Evolutionary conservation across 768 basidiomycete genomes (phyloP).

Genomic region (Agaricus bisporus): DNA sequence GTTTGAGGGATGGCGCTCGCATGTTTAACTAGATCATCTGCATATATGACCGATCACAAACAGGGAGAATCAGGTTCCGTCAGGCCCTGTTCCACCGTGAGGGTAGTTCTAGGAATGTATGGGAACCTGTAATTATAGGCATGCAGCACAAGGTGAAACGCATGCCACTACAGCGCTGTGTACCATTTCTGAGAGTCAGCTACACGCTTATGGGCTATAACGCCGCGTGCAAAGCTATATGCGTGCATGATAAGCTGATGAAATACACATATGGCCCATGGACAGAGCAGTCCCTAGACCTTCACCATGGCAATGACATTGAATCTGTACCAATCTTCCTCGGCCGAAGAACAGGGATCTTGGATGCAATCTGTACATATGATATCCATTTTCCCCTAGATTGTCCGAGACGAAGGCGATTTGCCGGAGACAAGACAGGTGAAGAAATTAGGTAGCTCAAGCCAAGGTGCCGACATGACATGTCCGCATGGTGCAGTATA

Average conservation of each 20-base stretch:
- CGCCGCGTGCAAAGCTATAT: not conserved
- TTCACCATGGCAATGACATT: not conserved
- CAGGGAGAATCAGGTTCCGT: not conserved
- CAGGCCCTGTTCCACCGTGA: not conserved
- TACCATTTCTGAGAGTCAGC: not conserved
- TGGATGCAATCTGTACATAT: not conserved
- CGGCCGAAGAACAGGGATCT: not conserved
- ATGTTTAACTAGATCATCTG: not conserved
- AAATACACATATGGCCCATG: not conserved
- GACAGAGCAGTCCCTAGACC: not conserved
- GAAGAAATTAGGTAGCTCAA: not conserved
- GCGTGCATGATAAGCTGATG: not conserved
- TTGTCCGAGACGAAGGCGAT: not conserved
- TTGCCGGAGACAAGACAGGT: not conserved
- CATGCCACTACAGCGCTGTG: constrained; percentile 5
- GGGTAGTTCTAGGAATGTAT: not conserved
- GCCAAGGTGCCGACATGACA: not conserved
- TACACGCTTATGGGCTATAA: not conserved
- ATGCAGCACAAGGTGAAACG: constrained; percentile 1
- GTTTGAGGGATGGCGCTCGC: no score
- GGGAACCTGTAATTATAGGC: constrained; percentile 7
- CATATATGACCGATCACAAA: constrained; percentile 3
- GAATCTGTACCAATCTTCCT: not conserved
- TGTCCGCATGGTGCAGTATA: not conserved
- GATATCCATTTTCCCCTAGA: not conserved